Evolutionary conservation across 192 early-diverging fungal genomes (phyloP), one percentile per base, ranked within the genome.

Genomic region (Entomortierella beljakovae): DNA sequence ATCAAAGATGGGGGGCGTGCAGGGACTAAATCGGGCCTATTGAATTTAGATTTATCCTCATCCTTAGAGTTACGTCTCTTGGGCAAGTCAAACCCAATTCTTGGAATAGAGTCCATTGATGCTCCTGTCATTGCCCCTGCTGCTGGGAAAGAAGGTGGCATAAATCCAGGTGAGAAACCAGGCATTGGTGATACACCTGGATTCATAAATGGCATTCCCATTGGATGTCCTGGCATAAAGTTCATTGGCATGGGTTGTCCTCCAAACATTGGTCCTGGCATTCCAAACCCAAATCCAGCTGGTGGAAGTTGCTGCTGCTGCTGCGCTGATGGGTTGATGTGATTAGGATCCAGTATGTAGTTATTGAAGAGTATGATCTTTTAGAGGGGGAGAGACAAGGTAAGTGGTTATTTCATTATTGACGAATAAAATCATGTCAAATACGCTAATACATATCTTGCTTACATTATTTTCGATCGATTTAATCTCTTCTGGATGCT

Each of bases 291-390:
- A 26, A 69, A 79, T 29, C 67, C 75, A 48, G 64, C 56, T 20
- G 71, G 53, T 40, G 54, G 68, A 18, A 63, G 52, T 26, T 58
- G 72, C 16, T 70, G 76, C 40, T 73, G 71, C 33, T 80, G 71
- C 34, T 74, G 68, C 5, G 82, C 77, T 49, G 79, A 63, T 28
- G 82, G 82, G 61, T 83, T 83, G 57, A 92, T 84, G 49, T 95
- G 94, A 64, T 93, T 95, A 5, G 92, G 90, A 69, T 99, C 96
- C 62, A 88, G 71, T 31, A 96, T 92, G 83, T 93, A 98, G 79
- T 90, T 93, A 83, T 99, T 97, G 74, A 92, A 96, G 57, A 91
- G 93, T 9, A 81, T 84, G 22, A 92, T 82, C 75, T 83, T 67
- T 31, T 13, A 4, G 31, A 28, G 3, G 2, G 7, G n/a, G 23